Evolutionary conservation across 2,329 filamentous ascomycete genomes (phyloP).

Genomic region (Penicillium sp.): DNA sequence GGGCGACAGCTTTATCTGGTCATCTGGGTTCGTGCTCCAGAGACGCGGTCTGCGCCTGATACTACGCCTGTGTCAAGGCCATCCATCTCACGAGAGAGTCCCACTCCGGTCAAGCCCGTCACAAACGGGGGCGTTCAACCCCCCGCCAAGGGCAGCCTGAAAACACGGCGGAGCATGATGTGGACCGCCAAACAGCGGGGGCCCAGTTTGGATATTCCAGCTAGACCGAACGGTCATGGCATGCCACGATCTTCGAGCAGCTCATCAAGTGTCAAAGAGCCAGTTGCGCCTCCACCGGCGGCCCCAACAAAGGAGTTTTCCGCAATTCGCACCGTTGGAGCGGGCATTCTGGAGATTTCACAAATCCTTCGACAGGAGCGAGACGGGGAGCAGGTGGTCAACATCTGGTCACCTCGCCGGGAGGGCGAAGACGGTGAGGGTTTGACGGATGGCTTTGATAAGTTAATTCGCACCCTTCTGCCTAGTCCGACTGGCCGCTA

Average conservation of each 20-base stretch:
- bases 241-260: constrained; percentile 37
- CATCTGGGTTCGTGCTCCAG: constrained; percentile 71
- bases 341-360: constrained; percentile 77
- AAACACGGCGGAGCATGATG: constrained; percentile 48
- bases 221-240: constrained; percentile 29
- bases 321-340: constrained; percentile 70
- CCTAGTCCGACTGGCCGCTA: constrained; percentile 73
- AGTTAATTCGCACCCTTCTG: constrained; percentile 71
- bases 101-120: constrained; percentile 27
- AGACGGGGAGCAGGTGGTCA: constrained; percentile 74
- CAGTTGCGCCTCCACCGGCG: constrained; percentile 21
- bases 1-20: constrained; percentile 80
- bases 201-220: constrained; percentile 31
- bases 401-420: constrained; percentile 70
- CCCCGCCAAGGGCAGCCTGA: constrained; percentile 39
- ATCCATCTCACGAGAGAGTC: constrained; percentile 38
- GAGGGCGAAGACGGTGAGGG: constrained; percentile 60
- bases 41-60: constrained; percentile 40
- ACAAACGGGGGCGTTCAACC: constrained; percentile 30
- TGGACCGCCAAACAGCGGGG: constrained; percentile 41
- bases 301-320: constrained; percentile 33
- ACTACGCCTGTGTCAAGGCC: constrained; percentile 29
- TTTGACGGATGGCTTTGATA: constrained; percentile 68
- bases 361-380: constrained; percentile 70
- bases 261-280: constrained; percentile 30